Conservation (phyloP, 2,329 filamentous ascomycete genomes). For the Xylaria sp. region DNA sequence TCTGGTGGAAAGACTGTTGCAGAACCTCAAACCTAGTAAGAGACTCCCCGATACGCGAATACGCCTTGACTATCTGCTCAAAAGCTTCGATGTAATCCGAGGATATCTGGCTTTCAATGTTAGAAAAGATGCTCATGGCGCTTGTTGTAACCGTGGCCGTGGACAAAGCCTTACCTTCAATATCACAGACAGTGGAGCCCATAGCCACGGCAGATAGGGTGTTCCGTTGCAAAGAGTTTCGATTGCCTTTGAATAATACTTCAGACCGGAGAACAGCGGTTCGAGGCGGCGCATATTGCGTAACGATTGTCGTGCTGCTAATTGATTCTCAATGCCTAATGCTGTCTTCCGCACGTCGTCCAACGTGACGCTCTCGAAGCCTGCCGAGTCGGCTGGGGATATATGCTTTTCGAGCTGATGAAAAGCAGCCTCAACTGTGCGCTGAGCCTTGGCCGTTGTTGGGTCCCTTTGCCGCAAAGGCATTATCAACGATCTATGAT, state of each 20-base stretch:
- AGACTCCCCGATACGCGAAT: conserved; percentile 51
- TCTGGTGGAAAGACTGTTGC: conserved; percentile 43
- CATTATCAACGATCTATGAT: neutral
- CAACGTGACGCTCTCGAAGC: conserved; percentile 10
- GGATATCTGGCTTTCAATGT: conserved; percentile 29
- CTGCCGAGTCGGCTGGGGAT: conserved; percentile 5
- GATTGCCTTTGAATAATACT: conserved; percentile 50
- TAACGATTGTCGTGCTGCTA: conserved; percentile 41
- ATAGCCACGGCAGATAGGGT: conserved; percentile 52
- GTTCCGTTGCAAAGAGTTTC: conserved; percentile 54
- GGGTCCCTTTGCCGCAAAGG: conserved; percentile 6
- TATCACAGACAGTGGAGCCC: conserved; percentile 51
- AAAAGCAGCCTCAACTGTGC: conserved; percentile 9
- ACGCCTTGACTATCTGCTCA: conserved; percentile 50
- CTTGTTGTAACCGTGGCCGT: neutral
- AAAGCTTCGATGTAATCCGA: conserved; percentile 47
- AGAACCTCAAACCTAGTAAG: conserved; percentile 54
- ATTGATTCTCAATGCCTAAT: conserved; percentile 14
- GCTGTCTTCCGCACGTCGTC: conserved; percentile 18
- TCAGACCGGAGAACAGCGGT: conserved; percentile 51
- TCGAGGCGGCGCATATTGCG: conserved; percentile 51
- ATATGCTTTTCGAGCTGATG: conserved; percentile 1
- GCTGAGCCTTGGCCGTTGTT: conserved; percentile 9
- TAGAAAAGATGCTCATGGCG: conserved; percentile 48
- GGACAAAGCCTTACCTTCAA: conserved; percentile 46